These are phyloP conservation scores for Eragrostis tef DNA, from an alignment of 202 grass and related monocot species.

Conservation along the genomic window DNA sequence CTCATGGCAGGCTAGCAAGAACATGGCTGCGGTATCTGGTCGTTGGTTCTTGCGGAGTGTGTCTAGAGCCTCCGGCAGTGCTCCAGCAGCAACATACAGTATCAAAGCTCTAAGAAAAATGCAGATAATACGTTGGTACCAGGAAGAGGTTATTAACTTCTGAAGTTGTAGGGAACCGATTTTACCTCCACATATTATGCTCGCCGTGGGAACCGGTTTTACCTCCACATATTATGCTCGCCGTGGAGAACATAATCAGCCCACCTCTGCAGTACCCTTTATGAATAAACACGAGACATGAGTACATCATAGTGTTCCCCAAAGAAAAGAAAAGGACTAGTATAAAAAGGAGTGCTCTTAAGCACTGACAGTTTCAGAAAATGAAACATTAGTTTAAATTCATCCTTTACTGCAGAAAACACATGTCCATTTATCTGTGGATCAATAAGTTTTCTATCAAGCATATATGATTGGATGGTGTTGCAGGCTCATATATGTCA, in stretches of 20 bases:
- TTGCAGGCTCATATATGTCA: not conserved
- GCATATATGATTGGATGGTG: not conserved
- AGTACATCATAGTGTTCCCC: slow-evolving; percentile 2
- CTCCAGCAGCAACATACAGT: slow-evolving; percentile 90
- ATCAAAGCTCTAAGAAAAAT: slow-evolving; percentile 70
- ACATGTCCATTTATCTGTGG: slow-evolving; percentile 13
- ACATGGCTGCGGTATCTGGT: slow-evolving; percentile 85
- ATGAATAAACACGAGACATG: slow-evolving; percentile 11
- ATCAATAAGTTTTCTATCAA: slow-evolving; percentile 15
- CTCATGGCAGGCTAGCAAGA: slow-evolving; percentile 96
- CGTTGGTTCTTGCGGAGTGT: slow-evolving; percentile 75
- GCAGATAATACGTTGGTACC: slow-evolving; percentile 30
- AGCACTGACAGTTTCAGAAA: slow-evolving; percentile 3
- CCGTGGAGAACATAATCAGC: slow-evolving; percentile 81
- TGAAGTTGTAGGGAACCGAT: not conserved
- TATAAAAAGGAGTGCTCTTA: slow-evolving; percentile 1
- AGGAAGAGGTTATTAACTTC: slow-evolving; percentile 7
- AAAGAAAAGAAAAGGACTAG: not conserved
- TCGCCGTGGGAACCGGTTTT: slow-evolving; percentile 44
- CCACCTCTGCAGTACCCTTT: slow-evolving; percentile 92
- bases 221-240: slow-evolving; percentile 99
- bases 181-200: slow-evolving; percentile 99
- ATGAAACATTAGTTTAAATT: not conserved
- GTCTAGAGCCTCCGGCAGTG: slow-evolving; percentile 80
- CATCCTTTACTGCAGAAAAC: slow-evolving; percentile 27